Evolutionary conservation across 2,329 filamentous ascomycete species (phyloP).

Genomic region (Paraconiothyrium brasiliense): DNA sequence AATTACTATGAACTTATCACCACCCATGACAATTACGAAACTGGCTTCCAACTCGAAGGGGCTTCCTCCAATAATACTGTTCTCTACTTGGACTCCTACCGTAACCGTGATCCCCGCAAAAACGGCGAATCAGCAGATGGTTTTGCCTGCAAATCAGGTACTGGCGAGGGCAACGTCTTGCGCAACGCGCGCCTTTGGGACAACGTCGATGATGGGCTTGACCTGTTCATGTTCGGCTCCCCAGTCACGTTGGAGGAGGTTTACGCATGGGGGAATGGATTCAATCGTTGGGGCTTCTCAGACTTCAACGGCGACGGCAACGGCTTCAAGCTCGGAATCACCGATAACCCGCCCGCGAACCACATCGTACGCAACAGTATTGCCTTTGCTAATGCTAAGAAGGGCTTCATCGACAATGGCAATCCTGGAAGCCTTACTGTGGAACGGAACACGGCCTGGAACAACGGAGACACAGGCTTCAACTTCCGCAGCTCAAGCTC

Average conservation of each 20-base stretch:
- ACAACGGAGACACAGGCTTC: conserved; percentile 56
- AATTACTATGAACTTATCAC: conserved; percentile 50
- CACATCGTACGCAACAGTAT: conserved; percentile 58
- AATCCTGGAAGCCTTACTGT: conserved; percentile 54
- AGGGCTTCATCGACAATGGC: conserved; percentile 60
- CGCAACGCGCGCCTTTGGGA: conserved; percentile 60
- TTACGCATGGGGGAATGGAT: conserved; percentile 58
- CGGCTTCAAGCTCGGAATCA: conserved; percentile 59
- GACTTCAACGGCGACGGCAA: conserved; percentile 59
- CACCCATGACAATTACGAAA: conserved; percentile 54
- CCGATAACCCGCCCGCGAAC: conserved; percentile 49
- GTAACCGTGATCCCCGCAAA: conserved; percentile 54
- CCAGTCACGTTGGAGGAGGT: conserved; percentile 56
- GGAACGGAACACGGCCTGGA: conserved; percentile 58
- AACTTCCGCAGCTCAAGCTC: conserved; percentile 48
- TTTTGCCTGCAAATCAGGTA: conserved; percentile 59
- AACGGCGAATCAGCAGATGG: conserved; percentile 63
- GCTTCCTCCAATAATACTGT: conserved; percentile 36
- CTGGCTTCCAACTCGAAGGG: conserved; percentile 52
- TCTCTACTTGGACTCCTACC: conserved; percentile 36
- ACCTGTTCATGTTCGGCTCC: conserved; percentile 55
- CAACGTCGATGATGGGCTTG: conserved; percentile 62
- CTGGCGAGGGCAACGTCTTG: conserved; percentile 57
- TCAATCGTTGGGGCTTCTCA: conserved; percentile 57
- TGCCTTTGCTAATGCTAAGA: conserved; percentile 55